Base-by-base conservation (phyloP, 441 rosid species). In the Syzygium syzygioides region DNA sequence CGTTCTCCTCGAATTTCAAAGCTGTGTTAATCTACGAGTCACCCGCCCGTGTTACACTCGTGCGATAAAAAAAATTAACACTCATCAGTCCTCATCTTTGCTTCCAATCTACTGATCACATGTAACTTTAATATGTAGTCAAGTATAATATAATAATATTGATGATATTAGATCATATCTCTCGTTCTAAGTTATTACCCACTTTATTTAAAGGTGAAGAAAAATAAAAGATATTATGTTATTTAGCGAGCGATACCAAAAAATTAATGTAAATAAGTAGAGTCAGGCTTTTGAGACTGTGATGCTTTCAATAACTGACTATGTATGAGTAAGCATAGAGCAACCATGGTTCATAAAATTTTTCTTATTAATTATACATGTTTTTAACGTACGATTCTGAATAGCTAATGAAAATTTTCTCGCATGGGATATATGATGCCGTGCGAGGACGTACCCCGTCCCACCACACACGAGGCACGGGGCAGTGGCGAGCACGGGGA, bases 391-490 rank as follows among this genome's bases (percentile, higher is more conserved):
- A 7, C 15, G 14, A 60, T 60, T 60, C 4, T 28, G 13, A 60
- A 60, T 1, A 60, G 3, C 34, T 60, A 28, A n/a, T 60, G 19
- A 62, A 60, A 14, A 6, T 60, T 60, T 59, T 60, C 18, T 0
- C 6, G n/a, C n/a, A n/a, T n/a, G 1, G 19, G 5, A 14, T 18
- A n/a, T 28, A 62, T 15, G 55, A 4, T 54, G 2, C 4, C 32
- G 0, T 3, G 4, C 3, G 18, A 60, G 14, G 34, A 62, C n/a
- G 8, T n/a, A 6, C 20, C 34, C 0, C 0, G 0, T 1, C 4
- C 32, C 18, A 60, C 41, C 76, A 32, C 30, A 0, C 30, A 6
- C 1, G 5, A n/a, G 76, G 76, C 41, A 64, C 6, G 3, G 14
- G 48, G 14, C 26, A 4, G 1, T 2, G 76, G 11, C 20, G 0